Evolutionary conservation across 768 basidiomycete species (phyloP).

Genomic region (Naganishia friedmannii): DNA sequence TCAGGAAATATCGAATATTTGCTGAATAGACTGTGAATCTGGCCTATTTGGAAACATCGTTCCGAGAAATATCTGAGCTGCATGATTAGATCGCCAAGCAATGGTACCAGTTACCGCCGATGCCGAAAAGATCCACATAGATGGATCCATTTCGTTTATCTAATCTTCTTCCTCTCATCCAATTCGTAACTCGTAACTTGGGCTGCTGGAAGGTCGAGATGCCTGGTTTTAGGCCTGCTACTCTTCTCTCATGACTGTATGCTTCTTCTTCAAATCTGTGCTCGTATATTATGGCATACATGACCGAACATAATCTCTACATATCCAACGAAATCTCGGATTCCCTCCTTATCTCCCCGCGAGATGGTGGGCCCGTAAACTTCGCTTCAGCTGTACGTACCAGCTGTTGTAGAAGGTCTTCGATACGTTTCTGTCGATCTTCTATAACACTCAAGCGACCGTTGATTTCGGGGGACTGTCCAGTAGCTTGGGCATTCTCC

Average conservation of each 20-base stretch:
- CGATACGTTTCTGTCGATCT: slow-evolving; percentile 43
- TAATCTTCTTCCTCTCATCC: slow-evolving; percentile 1
- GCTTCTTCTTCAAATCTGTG: no score
- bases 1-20: no score
- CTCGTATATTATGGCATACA: background rate
- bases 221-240: no score
- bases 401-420: slow-evolving; percentile 42
- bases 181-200: no score
- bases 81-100: no score
- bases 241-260: no score
- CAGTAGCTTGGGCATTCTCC: slow-evolving; percentile 24
- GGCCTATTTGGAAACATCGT: no score
- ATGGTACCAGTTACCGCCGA: no score
- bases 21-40: no score
- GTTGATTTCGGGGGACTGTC: slow-evolving; percentile 17
- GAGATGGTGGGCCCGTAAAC: background rate
- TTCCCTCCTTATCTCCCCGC: slow-evolving; percentile 8
- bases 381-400: slow-evolving; percentile 12
- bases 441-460: slow-evolving; percentile 41
- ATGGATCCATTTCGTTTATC: slow-evolving; percentile 8
- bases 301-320: background rate
- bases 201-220: no score
- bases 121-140: background rate
- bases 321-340: slow-evolving; percentile 8
- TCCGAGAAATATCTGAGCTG: no score